These are phyloP conservation scores for Pascua sp. DNA, from an alignment of 1,284 basidiomycete genomes.

Conservation along the genomic window DNA sequence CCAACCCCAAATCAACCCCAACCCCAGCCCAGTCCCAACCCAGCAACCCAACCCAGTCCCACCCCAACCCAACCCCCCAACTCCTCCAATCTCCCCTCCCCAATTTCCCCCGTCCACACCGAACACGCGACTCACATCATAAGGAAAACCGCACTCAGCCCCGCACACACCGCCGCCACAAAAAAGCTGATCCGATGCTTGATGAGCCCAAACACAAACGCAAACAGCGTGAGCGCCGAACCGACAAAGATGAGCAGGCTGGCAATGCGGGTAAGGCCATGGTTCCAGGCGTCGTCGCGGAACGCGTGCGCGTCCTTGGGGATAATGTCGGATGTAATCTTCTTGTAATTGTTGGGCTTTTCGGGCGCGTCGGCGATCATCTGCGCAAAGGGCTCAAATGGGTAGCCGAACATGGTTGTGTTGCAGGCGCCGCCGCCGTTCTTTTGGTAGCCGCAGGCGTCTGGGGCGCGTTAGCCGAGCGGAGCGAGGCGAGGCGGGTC, in stretches of 20 bases:
- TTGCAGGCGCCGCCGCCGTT: conserved; percentile 42
- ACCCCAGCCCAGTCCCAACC: too few species aligned
- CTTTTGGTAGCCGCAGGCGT: conserved; percentile 44
- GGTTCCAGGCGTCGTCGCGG: conserved; percentile 39
- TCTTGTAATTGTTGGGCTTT: conserved; percentile 31
- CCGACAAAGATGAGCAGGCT: conserved; percentile 46
- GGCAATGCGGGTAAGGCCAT: conserved; percentile 30
- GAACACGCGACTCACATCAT: conserved; percentile 20
- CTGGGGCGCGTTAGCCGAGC: conserved; percentile 16
- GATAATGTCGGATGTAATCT: conserved; percentile 30
- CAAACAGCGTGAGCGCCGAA: conserved; percentile 32
- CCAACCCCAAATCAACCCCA: too few species aligned
- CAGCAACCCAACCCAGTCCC: too few species aligned
- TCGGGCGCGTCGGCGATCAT: conserved; percentile 42
- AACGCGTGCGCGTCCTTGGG: conserved; percentile 25
- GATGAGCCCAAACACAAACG: conserved; percentile 44
- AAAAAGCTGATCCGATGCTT: conserved; percentile 44
- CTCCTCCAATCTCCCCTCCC: too few species aligned
- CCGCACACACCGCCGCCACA: conserved; percentile 40
- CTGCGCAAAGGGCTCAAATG: conserved; percentile 38
- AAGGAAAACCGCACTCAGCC: conserved; percentile 30
- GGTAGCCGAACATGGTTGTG: conserved; percentile 41
- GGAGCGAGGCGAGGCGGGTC: background rate
- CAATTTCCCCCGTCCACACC: too few species aligned
- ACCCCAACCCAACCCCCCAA: too few species aligned